Conservation (phyloP, 441 rosid genomes). For the Pelargonium citronellum region DNA sequence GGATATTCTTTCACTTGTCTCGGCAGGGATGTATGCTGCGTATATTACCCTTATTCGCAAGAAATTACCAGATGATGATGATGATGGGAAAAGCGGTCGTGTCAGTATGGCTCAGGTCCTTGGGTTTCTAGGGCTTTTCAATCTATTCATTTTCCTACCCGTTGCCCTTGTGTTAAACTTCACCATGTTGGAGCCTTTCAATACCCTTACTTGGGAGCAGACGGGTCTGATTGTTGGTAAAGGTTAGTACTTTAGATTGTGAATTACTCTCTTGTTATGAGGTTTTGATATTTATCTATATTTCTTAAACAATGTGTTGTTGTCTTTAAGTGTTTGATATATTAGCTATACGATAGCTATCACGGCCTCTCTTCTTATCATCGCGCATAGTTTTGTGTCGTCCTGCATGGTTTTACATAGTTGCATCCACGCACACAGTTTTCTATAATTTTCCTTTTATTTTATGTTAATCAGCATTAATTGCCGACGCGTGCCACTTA, state of each 20-base stretch:
- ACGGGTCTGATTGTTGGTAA: slow-evolving; percentile 75
- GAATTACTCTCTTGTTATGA: neutral
- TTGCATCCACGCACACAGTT: too few relatives aligned
- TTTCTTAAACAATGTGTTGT: neutral
- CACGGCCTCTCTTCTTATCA: neutral
- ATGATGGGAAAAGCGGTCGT: slow-evolving; percentile 63
- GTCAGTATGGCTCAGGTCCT: slow-evolving; percentile 89
- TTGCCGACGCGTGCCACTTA: too few relatives aligned
- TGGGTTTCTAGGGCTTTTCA: slow-evolving; percentile 85
- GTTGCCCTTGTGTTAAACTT: slow-evolving; percentile 62
- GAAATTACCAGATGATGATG: slow-evolving; percentile 51
- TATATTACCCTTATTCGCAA: slow-evolving; percentile 82
- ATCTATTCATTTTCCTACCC: slow-evolving; percentile 70
- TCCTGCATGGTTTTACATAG: too few relatives aligned
- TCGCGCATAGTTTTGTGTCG: too few relatives aligned
- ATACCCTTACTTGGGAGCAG: slow-evolving; percentile 53
- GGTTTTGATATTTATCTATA: neutral
- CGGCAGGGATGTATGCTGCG: slow-evolving; percentile 71
- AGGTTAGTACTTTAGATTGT: slow-evolving; percentile 41
- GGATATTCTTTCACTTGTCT: slow-evolving; percentile 65
- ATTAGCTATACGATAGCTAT: neutral
- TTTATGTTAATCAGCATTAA: too few relatives aligned
- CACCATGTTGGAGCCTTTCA: slow-evolving; percentile 62
- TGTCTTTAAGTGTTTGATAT: neutral
- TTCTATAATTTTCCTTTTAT: too few relatives aligned